phyloP scores from a whole-genome alignment of 352 stramenopile species.

The Phytophthora megakarya region DNA sequence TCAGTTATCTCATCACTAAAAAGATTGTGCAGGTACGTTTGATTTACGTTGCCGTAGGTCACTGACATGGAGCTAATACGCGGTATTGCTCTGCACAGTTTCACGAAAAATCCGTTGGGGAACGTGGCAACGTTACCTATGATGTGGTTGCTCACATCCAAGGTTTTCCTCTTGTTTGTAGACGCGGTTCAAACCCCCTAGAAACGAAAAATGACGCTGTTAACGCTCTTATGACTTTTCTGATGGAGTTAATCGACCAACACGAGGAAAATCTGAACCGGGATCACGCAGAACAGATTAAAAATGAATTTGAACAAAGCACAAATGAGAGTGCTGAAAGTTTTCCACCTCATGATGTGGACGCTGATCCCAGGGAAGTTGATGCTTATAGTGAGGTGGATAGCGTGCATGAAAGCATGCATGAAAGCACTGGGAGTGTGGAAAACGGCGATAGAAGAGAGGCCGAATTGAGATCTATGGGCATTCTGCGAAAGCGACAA shows the following conservation, averaged over 20 bases:
- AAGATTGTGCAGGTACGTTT: conserved; percentile 50
- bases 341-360: conserved; percentile 1
- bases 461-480: conserved; percentile 26
- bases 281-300: conserved; percentile 21
- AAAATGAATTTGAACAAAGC: conserved; percentile 6
- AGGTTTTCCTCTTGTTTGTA: conserved; percentile 42
- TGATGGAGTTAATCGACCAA: conserved; percentile 43
- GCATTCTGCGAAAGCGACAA: conserved; percentile 38
- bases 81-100: conserved; percentile 25
- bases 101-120: conserved; percentile 20
- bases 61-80: conserved; percentile 14
- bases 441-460: conserved; percentile 15
- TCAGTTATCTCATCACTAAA: conserved; percentile 52
- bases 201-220: conserved; percentile 46
- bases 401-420: not conserved
- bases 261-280: conserved; percentile 38
- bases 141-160: conserved; percentile 48
- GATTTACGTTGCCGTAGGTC: not conserved
- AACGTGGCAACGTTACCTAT: conserved; percentile 27
- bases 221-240: conserved; percentile 49
- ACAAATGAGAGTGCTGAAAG: conserved; percentile 14
- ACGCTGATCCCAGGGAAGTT: conserved; percentile 1
- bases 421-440: not conserved
- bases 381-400: conserved; percentile 4
- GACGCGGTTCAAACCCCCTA: conserved; percentile 27